phyloP scores from a whole-genome alignment of 2,329 filamentous ascomycete genomes.

The Metarhizium album region DNA sequence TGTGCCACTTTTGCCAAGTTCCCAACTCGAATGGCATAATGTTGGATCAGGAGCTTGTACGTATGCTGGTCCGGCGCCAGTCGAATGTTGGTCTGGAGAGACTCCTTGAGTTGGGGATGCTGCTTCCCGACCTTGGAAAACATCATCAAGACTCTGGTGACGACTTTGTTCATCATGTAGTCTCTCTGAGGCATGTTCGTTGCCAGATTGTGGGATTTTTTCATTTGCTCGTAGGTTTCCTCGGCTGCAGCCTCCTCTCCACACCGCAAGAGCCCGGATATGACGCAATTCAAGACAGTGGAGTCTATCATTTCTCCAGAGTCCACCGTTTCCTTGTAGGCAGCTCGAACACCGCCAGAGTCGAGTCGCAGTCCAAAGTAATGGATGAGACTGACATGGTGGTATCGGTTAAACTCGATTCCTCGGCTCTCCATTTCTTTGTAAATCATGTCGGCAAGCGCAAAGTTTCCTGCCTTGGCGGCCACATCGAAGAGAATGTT shows the following conservation, averaged over 20 bases:
- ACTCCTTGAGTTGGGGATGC: constrained; percentile 41
- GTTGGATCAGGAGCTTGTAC: constrained; percentile 66
- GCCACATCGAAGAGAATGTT: constrained; percentile 88
- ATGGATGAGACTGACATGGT: constrained; percentile 72
- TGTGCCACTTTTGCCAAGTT: constrained; percentile 60
- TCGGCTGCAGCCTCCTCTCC: constrained; percentile 70
- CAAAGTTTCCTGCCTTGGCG: constrained; percentile 73
- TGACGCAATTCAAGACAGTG: constrained; percentile 74
- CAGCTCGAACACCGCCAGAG: constrained; percentile 59
- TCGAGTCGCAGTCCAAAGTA: constrained; percentile 70
- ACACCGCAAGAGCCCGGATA: constrained; percentile 64
- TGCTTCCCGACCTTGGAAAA: constrained; percentile 43
- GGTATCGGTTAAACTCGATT: constrained; percentile 63
- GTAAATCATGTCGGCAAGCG: constrained; percentile 74
- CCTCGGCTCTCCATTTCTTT: constrained; percentile 66
- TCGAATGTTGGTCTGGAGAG: constrained; percentile 50
- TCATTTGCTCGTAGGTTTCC: constrained; percentile 78
- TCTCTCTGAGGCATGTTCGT: constrained; percentile 31
- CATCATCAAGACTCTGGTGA: constrained; percentile 47
- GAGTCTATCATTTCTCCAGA: constrained; percentile 84
- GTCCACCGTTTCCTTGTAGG: constrained; percentile 75
- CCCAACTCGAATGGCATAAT: constrained; percentile 59
- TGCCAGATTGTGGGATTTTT: constrained; percentile 39
- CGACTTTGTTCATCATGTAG: constrained; percentile 35
- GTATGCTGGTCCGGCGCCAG: constrained; percentile 68